phyloP scores from a whole-genome alignment of 1,139 yeast genomes.

The Debaryomyces sp. region DNA sequence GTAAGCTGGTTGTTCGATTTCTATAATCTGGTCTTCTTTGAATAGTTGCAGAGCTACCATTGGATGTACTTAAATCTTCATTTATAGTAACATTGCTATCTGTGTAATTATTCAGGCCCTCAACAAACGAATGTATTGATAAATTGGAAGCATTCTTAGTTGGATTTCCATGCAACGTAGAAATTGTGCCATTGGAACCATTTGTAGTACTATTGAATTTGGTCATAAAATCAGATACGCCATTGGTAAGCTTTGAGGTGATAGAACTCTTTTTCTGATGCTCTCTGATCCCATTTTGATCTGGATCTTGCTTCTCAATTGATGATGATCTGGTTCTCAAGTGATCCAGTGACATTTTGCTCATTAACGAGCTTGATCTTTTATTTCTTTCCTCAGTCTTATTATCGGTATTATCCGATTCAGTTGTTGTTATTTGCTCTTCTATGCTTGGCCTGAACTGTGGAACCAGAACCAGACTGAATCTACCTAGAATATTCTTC shows the following conservation, averaged over 20 bases:
- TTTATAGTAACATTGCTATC: slow-evolving; percentile 9
- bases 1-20: slow-evolving; percentile 42
- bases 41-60: slow-evolving; percentile 9
- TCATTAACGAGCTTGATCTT: slow-evolving; percentile 32
- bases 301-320: slow-evolving; percentile 24
- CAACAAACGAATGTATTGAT: slow-evolving; percentile 38
- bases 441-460: slow-evolving; percentile 14
- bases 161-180: slow-evolving; percentile 9
- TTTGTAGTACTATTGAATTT: slow-evolving; percentile 30
- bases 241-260: slow-evolving; percentile 42
- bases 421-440: slow-evolving; percentile 8
- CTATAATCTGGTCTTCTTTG: slow-evolving; percentile 32
- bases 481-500: slow-evolving; percentile 38
- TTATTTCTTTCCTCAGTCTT: slow-evolving; percentile 14
- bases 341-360: slow-evolving; percentile 36
- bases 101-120: slow-evolving; percentile 19
- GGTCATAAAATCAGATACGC: slow-evolving; percentile 48
- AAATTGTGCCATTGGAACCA: slow-evolving; percentile 4
- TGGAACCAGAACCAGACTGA: slow-evolving; percentile 34
- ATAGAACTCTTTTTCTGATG: slow-evolving; percentile 32
- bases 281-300: background rate
- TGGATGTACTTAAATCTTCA: background rate
- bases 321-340: slow-evolving; percentile 44
- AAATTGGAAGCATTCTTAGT: slow-evolving; percentile 28
- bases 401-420: slow-evolving; percentile 9